phyloP scores from a whole-genome alignment of 352 stramenopile species.

The Globisporangium uncinulatum region DNA sequence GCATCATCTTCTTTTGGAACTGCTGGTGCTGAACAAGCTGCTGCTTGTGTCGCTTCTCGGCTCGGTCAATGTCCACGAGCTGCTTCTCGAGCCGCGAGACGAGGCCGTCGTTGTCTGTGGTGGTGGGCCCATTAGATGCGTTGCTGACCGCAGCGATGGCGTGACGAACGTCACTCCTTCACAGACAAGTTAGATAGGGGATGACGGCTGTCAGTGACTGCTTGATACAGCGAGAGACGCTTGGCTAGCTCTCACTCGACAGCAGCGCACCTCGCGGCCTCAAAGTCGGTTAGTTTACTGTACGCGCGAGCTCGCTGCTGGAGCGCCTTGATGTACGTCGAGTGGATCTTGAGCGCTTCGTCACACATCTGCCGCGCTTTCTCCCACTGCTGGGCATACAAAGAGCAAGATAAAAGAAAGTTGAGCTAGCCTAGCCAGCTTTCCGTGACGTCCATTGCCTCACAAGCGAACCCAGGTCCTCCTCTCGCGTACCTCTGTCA shows the following conservation, averaged over 20 bases:
- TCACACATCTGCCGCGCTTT: slow-evolving; percentile 59
- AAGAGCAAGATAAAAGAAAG: neutral
- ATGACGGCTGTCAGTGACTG: too few species aligned
- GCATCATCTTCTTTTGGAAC: slow-evolving; percentile 81
- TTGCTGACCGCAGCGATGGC: slow-evolving; percentile 17
- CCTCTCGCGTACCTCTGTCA: slow-evolving; percentile 35
- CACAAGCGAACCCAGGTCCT: too few species aligned
- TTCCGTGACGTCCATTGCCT: neutral
- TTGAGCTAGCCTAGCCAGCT: neutral
- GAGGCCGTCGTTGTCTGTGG: slow-evolving; percentile 4
- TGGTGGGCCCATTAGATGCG: slow-evolving; percentile 5
- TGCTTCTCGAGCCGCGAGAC: slow-evolving; percentile 38
- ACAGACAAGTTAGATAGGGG: too few species aligned
- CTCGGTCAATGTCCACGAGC: slow-evolving; percentile 38
- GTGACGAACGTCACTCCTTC: slow-evolving; percentile 19
- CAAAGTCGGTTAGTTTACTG: slow-evolving; percentile 39
- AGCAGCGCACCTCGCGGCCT: slow-evolving; percentile 43
- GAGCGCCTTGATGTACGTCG: slow-evolving; percentile 42
- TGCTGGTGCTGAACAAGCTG: slow-evolving; percentile 29
- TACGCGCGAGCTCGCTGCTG: slow-evolving; percentile 62
- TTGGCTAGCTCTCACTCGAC: slow-evolving; percentile 4
- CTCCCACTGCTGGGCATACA: slow-evolving; percentile 39
- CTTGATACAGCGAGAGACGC: too few species aligned
- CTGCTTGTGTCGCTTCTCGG: slow-evolving; percentile 36
- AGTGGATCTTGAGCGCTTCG: slow-evolving; percentile 43